phyloP scores from a whole-genome alignment of 2,329 filamentous ascomycete species.

The Teratosphaeria zuluensis region DNA sequence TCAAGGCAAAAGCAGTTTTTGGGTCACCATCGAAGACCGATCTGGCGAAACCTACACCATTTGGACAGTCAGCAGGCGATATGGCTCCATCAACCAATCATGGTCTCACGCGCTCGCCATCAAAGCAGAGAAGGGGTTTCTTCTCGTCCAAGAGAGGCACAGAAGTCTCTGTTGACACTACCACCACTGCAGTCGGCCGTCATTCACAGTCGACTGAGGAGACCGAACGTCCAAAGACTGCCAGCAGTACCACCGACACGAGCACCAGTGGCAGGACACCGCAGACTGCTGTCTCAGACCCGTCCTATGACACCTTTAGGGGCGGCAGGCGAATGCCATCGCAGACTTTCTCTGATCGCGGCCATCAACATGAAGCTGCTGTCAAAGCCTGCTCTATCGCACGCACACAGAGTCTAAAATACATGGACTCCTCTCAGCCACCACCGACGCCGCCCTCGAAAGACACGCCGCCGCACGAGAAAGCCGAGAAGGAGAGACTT shows the following conservation, averaged over 20 bases:
- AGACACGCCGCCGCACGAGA: constrained; percentile 30
- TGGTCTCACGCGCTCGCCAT: constrained; percentile 15
- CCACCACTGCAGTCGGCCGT: background rate
- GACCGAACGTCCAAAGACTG: background rate
- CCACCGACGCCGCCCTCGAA: constrained; percentile 36
- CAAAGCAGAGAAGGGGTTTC: constrained; percentile 16
- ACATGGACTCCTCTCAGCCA: constrained; percentile 14
- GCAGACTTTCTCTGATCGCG: constrained; percentile 6
- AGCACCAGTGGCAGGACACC: constrained; percentile 6
- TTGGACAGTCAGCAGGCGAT: constrained; percentile 27
- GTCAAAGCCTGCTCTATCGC: constrained; percentile 5
- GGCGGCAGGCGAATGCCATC: constrained; percentile 8
- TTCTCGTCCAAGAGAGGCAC: constrained; percentile 5
- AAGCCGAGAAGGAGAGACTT: constrained; percentile 6
- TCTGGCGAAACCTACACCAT: constrained; percentile 6
- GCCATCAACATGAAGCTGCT: constrained; percentile 2
- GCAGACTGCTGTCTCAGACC: constrained; percentile 8
- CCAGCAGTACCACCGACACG: background rate
- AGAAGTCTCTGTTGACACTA: background rate
- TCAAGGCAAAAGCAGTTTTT: constrained; percentile 29
- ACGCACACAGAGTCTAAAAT: constrained; percentile 21
- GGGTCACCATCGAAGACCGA: constrained; percentile 16
- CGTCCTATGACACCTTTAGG: constrained; percentile 6
- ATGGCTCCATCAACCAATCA: constrained; percentile 20
- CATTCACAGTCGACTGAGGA: background rate